A percentile compares a stretch with the other conserved stretches of the same genome.
phyloP scores from a whole-genome alignment of 768 basidiomycete genomes.

The Omphalotus guepiniiformis region DNA sequence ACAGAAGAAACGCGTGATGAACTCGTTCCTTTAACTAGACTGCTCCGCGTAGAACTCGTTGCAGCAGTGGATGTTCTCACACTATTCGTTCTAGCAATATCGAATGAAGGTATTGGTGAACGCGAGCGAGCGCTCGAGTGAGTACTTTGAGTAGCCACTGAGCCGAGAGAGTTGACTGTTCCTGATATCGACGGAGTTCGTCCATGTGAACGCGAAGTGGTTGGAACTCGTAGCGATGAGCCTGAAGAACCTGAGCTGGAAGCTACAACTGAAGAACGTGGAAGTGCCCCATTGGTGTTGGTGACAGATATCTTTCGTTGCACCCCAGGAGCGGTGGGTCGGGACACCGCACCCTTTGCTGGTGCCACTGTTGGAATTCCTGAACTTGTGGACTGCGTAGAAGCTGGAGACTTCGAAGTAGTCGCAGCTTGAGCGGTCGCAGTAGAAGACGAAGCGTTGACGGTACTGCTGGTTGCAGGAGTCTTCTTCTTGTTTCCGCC shows the following conservation, averaged over 20 bases:
- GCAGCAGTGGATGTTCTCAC: conserved; percentile 8
- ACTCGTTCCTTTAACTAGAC: background rate
- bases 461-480: conserved; percentile 20
- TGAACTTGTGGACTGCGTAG: too few relatives aligned
- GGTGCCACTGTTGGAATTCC: too few relatives aligned
- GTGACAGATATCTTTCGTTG: background rate
- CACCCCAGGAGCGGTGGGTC: background rate
- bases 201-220: background rate
- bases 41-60: conserved; percentile 1
- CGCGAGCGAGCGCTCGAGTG: conserved; percentile 17
- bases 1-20: background rate
- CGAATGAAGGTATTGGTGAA: conserved; percentile 18
- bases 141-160: conserved; percentile 5
- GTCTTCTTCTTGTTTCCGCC: conserved; percentile 44
- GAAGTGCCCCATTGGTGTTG: background rate
- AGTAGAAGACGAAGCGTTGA: conserved; percentile 13
- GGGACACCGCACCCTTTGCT: background rate
- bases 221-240: background rate
- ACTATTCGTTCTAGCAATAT: conserved; percentile 9
- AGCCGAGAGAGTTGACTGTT: conserved; percentile 6
- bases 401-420: background rate
- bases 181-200: background rate
- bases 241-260: background rate
- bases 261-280: background rate
- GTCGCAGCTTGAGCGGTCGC: conserved; percentile 8